phyloP scores from a whole-genome alignment of 148 eudicot genomes.

The Nepenthes mirabilis region DNA sequence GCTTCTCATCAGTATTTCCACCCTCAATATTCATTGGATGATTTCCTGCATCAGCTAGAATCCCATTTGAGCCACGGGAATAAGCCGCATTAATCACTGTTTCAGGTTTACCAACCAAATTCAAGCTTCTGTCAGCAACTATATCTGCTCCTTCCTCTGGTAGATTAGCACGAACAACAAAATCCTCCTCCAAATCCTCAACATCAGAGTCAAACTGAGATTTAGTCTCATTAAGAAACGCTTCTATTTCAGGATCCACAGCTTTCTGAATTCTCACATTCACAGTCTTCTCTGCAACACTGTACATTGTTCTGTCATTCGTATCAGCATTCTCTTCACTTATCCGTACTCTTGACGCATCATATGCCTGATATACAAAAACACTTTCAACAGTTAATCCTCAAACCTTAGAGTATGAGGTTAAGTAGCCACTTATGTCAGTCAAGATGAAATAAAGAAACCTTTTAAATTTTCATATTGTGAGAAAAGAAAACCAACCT shows the following conservation, averaged over 20 bases:
- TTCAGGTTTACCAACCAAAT: conserved; percentile 14
- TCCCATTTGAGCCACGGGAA: conserved; percentile 10
- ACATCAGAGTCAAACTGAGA: conserved; percentile 68
- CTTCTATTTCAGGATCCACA: conserved; percentile 69
- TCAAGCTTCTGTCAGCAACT: conserved; percentile 18
- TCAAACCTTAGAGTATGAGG: neutral
- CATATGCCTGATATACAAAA: conserved; percentile 59
- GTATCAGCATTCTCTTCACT: conserved; percentile 24
- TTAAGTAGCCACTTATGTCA: neutral
- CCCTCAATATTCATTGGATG: conserved; percentile 3
- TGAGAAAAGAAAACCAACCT: conserved; percentile 21
- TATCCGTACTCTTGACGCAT: conserved; percentile 69
- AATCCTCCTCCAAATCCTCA: conserved; percentile 93
- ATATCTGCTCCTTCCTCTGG: conserved; percentile 29
- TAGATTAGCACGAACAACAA: conserved; percentile 64
- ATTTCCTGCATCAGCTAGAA: conserved; percentile 8
- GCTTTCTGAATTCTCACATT: conserved; percentile 64
- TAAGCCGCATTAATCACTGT: conserved; percentile 9
- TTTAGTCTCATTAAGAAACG: conserved; percentile 61
- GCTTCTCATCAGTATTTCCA: conserved; percentile 20
- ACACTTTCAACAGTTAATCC: neutral
- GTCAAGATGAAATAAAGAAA: neutral
- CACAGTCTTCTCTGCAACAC: conserved; percentile 58
- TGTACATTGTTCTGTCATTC: conserved; percentile 39
- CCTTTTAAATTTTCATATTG: neutral